Percentiles rank a stretch among this genome's conserved stretches.
Conservation (phyloP, 352 stramenopile species). For the Phytophthora cactorum region DNA sequence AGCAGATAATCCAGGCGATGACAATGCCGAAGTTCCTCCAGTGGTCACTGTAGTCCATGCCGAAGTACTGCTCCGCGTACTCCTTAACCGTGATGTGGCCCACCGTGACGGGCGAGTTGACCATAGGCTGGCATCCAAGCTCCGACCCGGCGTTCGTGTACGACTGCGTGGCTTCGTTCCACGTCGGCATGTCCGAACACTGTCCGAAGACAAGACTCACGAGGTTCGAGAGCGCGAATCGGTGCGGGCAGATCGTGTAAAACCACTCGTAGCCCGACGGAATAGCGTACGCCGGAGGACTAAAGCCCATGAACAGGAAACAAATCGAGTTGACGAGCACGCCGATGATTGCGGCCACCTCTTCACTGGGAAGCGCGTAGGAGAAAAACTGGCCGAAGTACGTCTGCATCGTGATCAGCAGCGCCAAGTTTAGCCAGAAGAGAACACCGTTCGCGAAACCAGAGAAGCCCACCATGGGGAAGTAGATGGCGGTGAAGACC, state of each 20-base stretch:
- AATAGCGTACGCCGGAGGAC: slow-evolving; percentile 18
- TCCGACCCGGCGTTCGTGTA: slow-evolving; percentile 31
- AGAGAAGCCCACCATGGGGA: slow-evolving; percentile 82
- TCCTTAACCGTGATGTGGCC: slow-evolving; percentile 5
- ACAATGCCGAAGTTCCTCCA: slow-evolving; percentile 31
- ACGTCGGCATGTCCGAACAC: slow-evolving; percentile 15
- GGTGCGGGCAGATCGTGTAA: slow-evolving; percentile 13
- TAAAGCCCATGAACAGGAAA: slow-evolving; percentile 40
- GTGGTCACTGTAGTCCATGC: slow-evolving; percentile 26
- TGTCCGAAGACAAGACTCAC: slow-evolving; percentile 28
- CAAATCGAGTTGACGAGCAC: slow-evolving; percentile 53
- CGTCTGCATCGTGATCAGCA: slow-evolving; percentile 56
- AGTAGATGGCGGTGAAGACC: slow-evolving; percentile 79
- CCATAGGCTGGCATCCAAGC: slow-evolving; percentile 34
- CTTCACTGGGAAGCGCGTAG: slow-evolving; percentile 40
- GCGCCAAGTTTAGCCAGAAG: slow-evolving; percentile 50
- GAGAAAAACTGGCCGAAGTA: slow-evolving; percentile 36
- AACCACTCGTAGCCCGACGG: slow-evolving; percentile 23
- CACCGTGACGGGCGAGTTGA: slow-evolving; percentile 25
- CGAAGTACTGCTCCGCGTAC: slow-evolving; percentile 37
- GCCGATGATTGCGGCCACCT: slow-evolving; percentile 48
- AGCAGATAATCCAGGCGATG: slow-evolving; percentile 36
- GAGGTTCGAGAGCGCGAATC: slow-evolving; percentile 30
- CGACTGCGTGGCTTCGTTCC: slow-evolving; percentile 21
- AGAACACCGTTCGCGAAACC: slow-evolving; percentile 52